A percentile compares a stretch with the other conserved stretches of the same genome.
Conservation (phyloP, 1,139 yeast species). For the Debaryomycetaceae sp. region DNA sequence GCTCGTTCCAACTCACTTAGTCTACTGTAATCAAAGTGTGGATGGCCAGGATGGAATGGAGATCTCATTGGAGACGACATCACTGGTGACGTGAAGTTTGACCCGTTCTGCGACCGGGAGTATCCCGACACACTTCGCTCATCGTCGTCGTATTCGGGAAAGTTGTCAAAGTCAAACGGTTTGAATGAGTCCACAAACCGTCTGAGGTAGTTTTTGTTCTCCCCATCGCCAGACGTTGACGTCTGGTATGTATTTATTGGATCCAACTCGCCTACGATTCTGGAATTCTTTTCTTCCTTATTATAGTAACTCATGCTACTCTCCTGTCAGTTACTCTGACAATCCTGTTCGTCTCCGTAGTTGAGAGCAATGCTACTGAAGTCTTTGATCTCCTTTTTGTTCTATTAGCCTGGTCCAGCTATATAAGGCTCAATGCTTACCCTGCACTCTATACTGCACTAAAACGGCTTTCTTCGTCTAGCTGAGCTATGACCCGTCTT, state of each 20-base stretch:
- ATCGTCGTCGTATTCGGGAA: slow-evolving; percentile 14
- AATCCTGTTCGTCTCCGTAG: too few species aligned
- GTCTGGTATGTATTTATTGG: not conserved
- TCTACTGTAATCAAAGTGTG: slow-evolving; percentile 27
- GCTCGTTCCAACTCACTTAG: slow-evolving; percentile 28
- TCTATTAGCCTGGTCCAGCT: too few species aligned
- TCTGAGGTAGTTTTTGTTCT: slow-evolving; percentile 16
- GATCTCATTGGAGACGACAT: not conserved
- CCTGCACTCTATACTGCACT: too few species aligned
- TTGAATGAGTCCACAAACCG: slow-evolving; percentile 26
- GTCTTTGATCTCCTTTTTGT: too few species aligned
- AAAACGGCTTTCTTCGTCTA: too few species aligned
- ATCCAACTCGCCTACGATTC: not conserved
- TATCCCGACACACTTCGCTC: slow-evolving; percentile 4
- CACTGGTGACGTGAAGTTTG: not conserved
- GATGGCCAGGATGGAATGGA: slow-evolving; percentile 16
- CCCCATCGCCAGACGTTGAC: not conserved
- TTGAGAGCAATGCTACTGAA: too few species aligned
- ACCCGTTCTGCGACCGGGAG: not conserved
- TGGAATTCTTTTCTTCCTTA: not conserved
- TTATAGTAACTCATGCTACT: not conserved
- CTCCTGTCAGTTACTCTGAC: not conserved
- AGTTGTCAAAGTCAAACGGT: slow-evolving; percentile 24
- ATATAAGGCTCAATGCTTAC: too few species aligned
- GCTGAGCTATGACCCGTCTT: too few species aligned